Conservation (phyloP, 768 basidiomycete species). For the Holtermannia corniformis region DNA sequence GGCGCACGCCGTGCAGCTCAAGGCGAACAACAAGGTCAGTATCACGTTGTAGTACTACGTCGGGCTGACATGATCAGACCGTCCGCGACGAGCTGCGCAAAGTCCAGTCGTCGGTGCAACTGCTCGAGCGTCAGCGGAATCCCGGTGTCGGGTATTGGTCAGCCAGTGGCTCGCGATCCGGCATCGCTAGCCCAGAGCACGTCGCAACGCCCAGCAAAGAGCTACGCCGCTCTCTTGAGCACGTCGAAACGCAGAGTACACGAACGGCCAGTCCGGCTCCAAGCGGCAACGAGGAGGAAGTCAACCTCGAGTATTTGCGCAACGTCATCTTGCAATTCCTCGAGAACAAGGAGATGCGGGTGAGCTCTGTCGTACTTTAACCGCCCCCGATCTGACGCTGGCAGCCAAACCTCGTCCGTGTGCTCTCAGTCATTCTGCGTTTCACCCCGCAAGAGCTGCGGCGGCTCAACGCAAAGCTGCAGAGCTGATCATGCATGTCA, state of each 20-base stretch:
- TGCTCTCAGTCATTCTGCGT: conserved; percentile 79
- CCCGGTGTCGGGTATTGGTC: conserved; percentile 91
- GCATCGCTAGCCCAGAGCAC: conserved; percentile 9
- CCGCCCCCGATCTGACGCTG: background rate
- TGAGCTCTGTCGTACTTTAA: conserved; percentile 43
- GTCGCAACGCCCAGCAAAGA: conserved; percentile 14
- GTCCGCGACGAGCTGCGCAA: conserved; percentile 90
- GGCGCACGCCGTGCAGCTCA: conserved; percentile 58
- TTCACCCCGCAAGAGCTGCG: conserved; percentile 95
- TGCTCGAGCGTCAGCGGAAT: conserved; percentile 81
- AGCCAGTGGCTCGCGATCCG: conserved; percentile 3
- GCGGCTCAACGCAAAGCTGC: conserved; percentile 73
- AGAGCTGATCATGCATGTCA: conserved; percentile 3
- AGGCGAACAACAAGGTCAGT: conserved; percentile 66
- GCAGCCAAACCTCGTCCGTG: conserved; percentile 79
- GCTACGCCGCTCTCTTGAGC: conserved; percentile 15
- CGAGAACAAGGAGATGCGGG: conserved; percentile 97
- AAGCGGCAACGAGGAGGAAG: conserved; percentile 60
- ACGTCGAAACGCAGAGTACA: conserved; percentile 3
- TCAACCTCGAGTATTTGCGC: conserved; percentile 89
- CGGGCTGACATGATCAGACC: conserved; percentile 48
- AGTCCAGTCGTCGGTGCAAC: conserved; percentile 81
- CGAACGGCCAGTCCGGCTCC: background rate
- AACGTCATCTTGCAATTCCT: conserved; percentile 96
- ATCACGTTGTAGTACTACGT: background rate